phyloP scores from a whole-genome alignment of 1,139 yeast genomes.

The Saccharomyces pastorianus region DNA sequence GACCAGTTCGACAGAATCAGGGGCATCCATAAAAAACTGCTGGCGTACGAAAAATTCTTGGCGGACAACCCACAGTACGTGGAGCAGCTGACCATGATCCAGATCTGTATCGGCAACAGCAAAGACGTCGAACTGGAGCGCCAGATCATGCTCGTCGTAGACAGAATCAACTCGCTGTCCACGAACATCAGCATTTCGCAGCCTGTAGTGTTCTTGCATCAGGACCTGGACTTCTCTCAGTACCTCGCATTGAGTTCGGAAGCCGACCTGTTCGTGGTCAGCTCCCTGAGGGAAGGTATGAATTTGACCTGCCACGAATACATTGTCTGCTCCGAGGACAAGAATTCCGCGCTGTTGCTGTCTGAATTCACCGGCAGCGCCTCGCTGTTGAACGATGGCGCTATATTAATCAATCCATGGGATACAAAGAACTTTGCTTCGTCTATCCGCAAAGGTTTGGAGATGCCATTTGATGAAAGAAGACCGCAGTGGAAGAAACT shows the following conservation, averaged over 20 bases:
- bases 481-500: conserved; percentile 54
- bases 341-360: conserved; percentile 72
- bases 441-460: conserved; percentile 40
- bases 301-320: conserved; percentile 94
- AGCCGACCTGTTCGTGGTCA: conserved; percentile 80
- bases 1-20: conserved; percentile 83
- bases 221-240: conserved; percentile 82
- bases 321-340: conserved; percentile 62
- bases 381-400: conserved; percentile 60
- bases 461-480: conserved; percentile 55
- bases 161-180: conserved; percentile 72
- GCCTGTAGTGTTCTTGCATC: conserved; percentile 81
- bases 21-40: conserved; percentile 79
- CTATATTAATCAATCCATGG: conserved; percentile 87
- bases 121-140: conserved; percentile 50
- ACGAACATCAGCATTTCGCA: conserved; percentile 67
- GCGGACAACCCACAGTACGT: conserved; percentile 62
- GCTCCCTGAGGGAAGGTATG: conserved; percentile 94
- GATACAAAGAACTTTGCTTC: conserved; percentile 56
- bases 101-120: conserved; percentile 61
- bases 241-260: conserved; percentile 79
- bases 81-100: conserved; percentile 65
- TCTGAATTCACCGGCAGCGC: conserved; percentile 97
- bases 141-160: conserved; percentile 70
- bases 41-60: conserved; percentile 79